Evolutionary conservation across 1,139 yeast species (phyloP).

Genomic region (Pichia sp.): DNA sequence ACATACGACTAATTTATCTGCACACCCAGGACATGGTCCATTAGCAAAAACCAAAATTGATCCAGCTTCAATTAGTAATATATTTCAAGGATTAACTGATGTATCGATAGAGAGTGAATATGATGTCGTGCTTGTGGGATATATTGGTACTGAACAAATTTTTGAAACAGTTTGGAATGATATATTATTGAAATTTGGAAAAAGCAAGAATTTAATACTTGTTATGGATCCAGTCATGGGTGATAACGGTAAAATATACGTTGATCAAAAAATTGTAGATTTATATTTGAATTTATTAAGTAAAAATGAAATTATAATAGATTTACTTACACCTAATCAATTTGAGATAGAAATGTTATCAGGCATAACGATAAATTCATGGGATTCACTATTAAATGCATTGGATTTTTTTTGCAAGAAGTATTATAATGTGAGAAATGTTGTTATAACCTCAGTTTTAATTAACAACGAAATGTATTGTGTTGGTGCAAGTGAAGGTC

Average conservation of each 20-base stretch:
- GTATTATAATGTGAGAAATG: slow-evolving; percentile 36
- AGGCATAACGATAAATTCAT: slow-evolving; percentile 36
- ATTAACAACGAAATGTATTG: slow-evolving; percentile 30
- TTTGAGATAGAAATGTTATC: slow-evolving; percentile 59
- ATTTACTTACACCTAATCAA: slow-evolving; percentile 65
- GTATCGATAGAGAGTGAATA: slow-evolving; percentile 33
- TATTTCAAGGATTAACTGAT: slow-evolving; percentile 31
- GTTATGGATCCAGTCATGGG: slow-evolving; percentile 74
- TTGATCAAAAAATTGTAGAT: slow-evolving; percentile 48
- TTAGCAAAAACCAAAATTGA: slow-evolving; percentile 35
- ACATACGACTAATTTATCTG: slow-evolving; percentile 58
- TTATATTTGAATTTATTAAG: slow-evolving; percentile 43
- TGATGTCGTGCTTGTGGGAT: slow-evolving; percentile 52
- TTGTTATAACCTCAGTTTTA: slow-evolving; percentile 42
- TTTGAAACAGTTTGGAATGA: slow-evolving; percentile 32
- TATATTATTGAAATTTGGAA: slow-evolving; percentile 22
- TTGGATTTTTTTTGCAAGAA: slow-evolving; percentile 36
- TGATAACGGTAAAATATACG: slow-evolving; percentile 63
- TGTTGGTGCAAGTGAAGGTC: slow-evolving; percentile 27
- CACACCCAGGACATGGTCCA: slow-evolving; percentile 61
- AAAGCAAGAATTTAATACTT: slow-evolving; percentile 6
- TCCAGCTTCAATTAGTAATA: slow-evolving; percentile 25
- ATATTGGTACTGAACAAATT: slow-evolving; percentile 45
- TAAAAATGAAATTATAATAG: slow-evolving; percentile 31
- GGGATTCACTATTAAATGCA: slow-evolving; percentile 35